phyloP scores from a whole-genome alignment of 2,329 filamentous ascomycete genomes.

The Diaporthe sp. region DNA sequence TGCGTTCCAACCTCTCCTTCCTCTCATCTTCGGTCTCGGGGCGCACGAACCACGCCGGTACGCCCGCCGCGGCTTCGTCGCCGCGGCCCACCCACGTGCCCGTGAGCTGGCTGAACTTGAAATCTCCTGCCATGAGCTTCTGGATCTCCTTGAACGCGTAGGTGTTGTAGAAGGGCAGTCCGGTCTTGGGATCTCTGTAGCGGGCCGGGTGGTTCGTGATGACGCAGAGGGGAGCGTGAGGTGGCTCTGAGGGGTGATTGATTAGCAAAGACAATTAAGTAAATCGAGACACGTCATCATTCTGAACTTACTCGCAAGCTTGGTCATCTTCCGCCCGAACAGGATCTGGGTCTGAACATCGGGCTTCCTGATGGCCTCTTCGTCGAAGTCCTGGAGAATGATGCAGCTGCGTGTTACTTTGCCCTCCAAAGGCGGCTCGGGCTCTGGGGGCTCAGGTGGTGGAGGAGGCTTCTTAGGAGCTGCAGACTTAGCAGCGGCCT shows the following conservation, averaged over 20 bases:
- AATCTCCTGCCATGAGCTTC: slow-evolving; percentile 78
- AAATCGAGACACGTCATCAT: neutral
- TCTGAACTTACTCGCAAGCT: slow-evolving; percentile 63
- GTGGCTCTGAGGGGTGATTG: slow-evolving; percentile 57
- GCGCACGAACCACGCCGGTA: slow-evolving; percentile 79
- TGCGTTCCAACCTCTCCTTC: slow-evolving; percentile 41
- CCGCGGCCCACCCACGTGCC: slow-evolving; percentile 84
- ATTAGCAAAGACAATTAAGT: neutral
- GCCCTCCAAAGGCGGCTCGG: slow-evolving; percentile 54
- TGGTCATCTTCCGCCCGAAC: slow-evolving; percentile 71
- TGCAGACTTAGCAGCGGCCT: slow-evolving; percentile 34
- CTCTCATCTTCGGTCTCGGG: slow-evolving; percentile 40
- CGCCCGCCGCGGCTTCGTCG: slow-evolving; percentile 76
- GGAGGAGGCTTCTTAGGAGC: slow-evolving; percentile 42
- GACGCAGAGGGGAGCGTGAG: slow-evolving; percentile 74
- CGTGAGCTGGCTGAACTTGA: slow-evolving; percentile 84
- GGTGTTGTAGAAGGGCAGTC: slow-evolving; percentile 83
- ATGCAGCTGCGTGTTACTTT: slow-evolving; percentile 71
- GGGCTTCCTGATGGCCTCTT: slow-evolving; percentile 68
- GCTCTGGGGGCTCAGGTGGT: slow-evolving; percentile 47
- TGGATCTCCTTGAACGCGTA: slow-evolving; percentile 88
- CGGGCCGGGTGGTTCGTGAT: slow-evolving; percentile 86
- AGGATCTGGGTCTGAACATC: slow-evolving; percentile 70
- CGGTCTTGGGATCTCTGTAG: slow-evolving; percentile 88
- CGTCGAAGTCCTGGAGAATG: slow-evolving; percentile 72